Base-by-base conservation (phyloP, 768 basidiomycete genomes). In the Termitomyces sp. region DNA sequence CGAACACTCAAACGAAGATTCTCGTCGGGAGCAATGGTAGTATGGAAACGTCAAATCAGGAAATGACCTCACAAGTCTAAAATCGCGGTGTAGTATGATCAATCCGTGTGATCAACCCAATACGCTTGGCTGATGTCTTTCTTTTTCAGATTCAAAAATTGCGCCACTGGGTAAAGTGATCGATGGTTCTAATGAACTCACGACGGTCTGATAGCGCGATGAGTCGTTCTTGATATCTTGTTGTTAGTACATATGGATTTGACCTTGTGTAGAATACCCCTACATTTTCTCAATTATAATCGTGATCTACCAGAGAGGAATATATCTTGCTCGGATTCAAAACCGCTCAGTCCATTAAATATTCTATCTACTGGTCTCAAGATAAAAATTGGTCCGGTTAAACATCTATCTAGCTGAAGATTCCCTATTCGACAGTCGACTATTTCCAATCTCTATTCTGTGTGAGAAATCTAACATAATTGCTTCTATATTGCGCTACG, bases 41-140 rank as follows among this genome's bases (percentile, higher is more conserved):
- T 22, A 44, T 60, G 13, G 40, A 14, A 32, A 32, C 42, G 6
- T 43, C 56, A 9, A 61, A 61, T 18, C 44, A 48, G 34, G 55
- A 62, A 37, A 10, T 26, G 5, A 53, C 24, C 27, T 57, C 58
- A 30, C 55, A 48, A 12, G 61, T 59, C 30, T 62, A 42, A 44
- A 37, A n/a, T 4, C 27, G 1, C 33, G 8, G 18, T 16, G 26
- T 26, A 43, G 56, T 55, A n/a, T 22, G 8, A 22, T 26, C 1
- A n/a, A n/a, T 36, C 42, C n/a, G n/a, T n/a, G 10, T 3, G 5
- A n/a, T 39, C n/a, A n/a, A 36, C 18, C 26, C n/a, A 24, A 27
- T 32, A 10, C 13, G 8, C n/a, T 1, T n/a, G n/a, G n/a, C n/a
- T n/a, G n/a, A n/a, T n/a, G n/a, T n/a, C n/a, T n/a, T n/a, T n/a